Evolutionary conservation across 1,139 yeast species (phyloP).

Genomic region (Yamadazyma triangularis): DNA sequence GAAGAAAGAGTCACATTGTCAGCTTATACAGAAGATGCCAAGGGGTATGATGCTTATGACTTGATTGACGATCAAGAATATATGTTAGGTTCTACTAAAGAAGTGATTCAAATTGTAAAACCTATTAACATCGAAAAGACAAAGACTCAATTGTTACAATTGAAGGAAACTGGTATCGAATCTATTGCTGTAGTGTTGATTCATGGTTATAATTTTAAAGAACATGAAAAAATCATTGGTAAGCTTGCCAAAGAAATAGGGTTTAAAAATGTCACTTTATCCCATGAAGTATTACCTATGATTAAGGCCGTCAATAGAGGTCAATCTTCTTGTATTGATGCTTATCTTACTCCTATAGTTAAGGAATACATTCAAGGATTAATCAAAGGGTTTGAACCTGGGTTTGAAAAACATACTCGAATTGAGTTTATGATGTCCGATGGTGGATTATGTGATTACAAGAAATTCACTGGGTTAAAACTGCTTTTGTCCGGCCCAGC

Average conservation of each 20-base stretch:
- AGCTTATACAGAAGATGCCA: conserved; percentile 59
- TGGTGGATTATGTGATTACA: conserved; percentile 49
- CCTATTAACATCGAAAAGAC: conserved; percentile 35
- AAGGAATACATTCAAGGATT: conserved; percentile 57
- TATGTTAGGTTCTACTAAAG: conserved; percentile 58
- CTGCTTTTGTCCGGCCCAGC: conserved; percentile 59
- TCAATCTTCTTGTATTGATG: conserved; percentile 71
- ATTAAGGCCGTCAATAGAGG: conserved; percentile 69
- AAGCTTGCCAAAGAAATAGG: conserved; percentile 55
- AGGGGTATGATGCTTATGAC: conserved; percentile 17
- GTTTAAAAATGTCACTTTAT: conserved; percentile 53
- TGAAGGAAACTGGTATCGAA: conserved; percentile 53
- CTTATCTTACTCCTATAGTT: conserved; percentile 73
- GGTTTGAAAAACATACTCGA: conserved; percentile 20
- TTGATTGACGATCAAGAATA: conserved; percentile 11
- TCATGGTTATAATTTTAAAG: conserved; percentile 67
- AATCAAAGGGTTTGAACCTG: conserved; percentile 54
- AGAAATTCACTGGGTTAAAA: conserved; percentile 45
- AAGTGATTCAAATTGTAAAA: conserved; percentile 50
- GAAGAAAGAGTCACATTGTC: conserved; percentile 73
- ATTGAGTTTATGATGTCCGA: conserved; percentile 58
- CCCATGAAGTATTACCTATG: conserved; percentile 71
- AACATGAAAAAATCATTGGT: conserved; percentile 58
- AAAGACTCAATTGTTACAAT: conserved; percentile 21
- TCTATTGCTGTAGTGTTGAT: conserved; percentile 66